Base-by-base conservation (phyloP, 2,329 filamentous ascomycete genomes). In the Bipolaris oryzae region DNA sequence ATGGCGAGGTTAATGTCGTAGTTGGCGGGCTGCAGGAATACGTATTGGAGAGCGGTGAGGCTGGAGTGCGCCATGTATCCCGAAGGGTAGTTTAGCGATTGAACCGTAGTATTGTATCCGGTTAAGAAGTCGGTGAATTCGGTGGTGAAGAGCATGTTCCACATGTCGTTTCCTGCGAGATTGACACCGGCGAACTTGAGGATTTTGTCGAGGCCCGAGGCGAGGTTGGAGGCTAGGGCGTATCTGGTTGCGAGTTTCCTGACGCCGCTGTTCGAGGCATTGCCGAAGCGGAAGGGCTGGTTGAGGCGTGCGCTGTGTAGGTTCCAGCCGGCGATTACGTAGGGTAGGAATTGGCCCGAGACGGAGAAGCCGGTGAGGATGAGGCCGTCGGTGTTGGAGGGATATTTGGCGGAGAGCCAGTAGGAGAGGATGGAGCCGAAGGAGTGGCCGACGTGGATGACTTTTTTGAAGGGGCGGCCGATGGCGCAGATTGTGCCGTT, bases 361-460 rank as follows among this genome's bases (percentile, higher is more conserved):
- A 80, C 78, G 15, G 81, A 80, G 74, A 85, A 89, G 1, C 87
- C 87, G 1, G 86, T 88, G 6, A 89, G 78, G 49, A 87, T 74
- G 38, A 89, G 77, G 37, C 81, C 85, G 58, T 88, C 82, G 35
- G 82, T 85, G 54, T 84, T 75, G 51, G 78, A 67, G 1, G 85
- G 85, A 64, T 85, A 77, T 55, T 76, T 69, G 44, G 79, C 79
- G 7, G 83, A 81, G 18, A 89, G 77, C 45, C 75, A 79, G 72
- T 85, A 87, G 2, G 81, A 83, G 63, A 85, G 83, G 5, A 81
- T 74, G 0, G 85, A 86, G 31, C 87, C 87, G 63, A 87, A 89
- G 0, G 83, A 86, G 76, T 89, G 86, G 11, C 87, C 87, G 15
- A 87, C 78, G 68, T 89, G 86, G 7, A 86, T 76, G 21, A 85